Percentiles rank a stretch among this genome's conserved stretches.
These are phyloP conservation scores for Zygoascus bituminiphila DNA, from an alignment of 805 yeast genomes.

Conservation along the genomic window DNA sequence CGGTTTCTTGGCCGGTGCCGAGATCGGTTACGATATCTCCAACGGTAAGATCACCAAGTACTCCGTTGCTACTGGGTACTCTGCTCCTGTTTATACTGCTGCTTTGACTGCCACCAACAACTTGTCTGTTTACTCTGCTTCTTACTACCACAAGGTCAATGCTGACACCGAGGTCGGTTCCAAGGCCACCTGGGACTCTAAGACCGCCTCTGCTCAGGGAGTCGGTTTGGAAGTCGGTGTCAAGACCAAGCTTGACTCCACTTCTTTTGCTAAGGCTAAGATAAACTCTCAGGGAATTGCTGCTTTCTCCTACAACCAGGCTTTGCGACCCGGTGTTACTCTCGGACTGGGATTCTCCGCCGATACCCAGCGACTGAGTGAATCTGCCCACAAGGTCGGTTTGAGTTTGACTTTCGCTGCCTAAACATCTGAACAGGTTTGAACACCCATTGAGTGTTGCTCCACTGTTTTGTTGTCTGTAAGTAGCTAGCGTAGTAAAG, in stretches of 20 bases:
- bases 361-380: slow-evolving; percentile 90
- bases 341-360: slow-evolving; percentile 95
- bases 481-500: too few relatives aligned
- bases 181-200: slow-evolving; percentile 90
- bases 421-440: too few relatives aligned
- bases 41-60: slow-evolving; percentile 89
- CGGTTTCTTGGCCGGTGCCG: slow-evolving; percentile 95
- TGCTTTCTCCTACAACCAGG: slow-evolving; percentile 89
- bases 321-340: slow-evolving; percentile 90
- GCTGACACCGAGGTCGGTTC: slow-evolving; percentile 95
- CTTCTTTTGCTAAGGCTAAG: slow-evolving; percentile 93
- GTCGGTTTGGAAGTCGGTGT: slow-evolving; percentile 94
- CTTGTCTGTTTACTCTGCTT: slow-evolving; percentile 84
- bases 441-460: too few relatives aligned
- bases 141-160: slow-evolving; percentile 93
- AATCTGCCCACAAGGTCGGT: slow-evolving; percentile 97
- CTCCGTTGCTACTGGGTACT: slow-evolving; percentile 90
- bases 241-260: slow-evolving; percentile 80
- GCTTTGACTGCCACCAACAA: slow-evolving; percentile 80
- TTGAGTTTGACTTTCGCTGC: slow-evolving; percentile 89
- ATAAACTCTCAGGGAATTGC: slow-evolving; percentile 93
- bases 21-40: slow-evolving; percentile 91
- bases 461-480: too few relatives aligned
- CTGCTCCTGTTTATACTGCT: slow-evolving; percentile 77
- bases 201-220: slow-evolving; percentile 58